A percentile compares a stretch with the other conserved stretches of the same genome.
phyloP scores from a whole-genome alignment of 352 stramenopile genomes.

The Pythium brachiatum region DNA sequence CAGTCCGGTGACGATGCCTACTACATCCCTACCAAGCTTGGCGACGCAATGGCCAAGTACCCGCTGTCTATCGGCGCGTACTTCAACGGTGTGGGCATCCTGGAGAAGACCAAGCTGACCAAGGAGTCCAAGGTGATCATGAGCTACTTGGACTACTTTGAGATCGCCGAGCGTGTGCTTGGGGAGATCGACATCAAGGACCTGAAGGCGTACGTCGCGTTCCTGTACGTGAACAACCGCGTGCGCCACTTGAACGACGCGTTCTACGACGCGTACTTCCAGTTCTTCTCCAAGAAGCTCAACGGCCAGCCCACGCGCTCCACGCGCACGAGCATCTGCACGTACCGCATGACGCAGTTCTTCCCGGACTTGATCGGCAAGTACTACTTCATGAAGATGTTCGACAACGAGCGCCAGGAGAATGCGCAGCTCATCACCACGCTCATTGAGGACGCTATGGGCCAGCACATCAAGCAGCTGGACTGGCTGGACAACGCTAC shows the following conservation, averaged over 20 bases:
- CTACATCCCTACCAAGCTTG: constrained; percentile 79
- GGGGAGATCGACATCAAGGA: constrained; percentile 33
- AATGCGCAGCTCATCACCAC: constrained; percentile 78
- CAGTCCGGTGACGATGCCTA: constrained; percentile 65
- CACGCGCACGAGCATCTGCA: constrained; percentile 63
- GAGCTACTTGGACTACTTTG: constrained; percentile 48
- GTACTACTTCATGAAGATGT: constrained; percentile 81
- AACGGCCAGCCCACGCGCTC: constrained; percentile 61
- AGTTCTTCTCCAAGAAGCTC: constrained; percentile 84
- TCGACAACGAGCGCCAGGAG: constrained; percentile 69
- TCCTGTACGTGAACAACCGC: constrained; percentile 44
- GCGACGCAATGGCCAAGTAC: constrained; percentile 44
- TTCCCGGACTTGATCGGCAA: constrained; percentile 59
- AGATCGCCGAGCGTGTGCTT: constrained; percentile 41
- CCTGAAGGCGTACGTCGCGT: constrained; percentile 59
- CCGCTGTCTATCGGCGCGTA: constrained; percentile 55
- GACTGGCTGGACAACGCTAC: constrained; percentile 89
- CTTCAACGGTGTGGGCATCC: constrained; percentile 38
- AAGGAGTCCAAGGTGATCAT: constrained; percentile 47
- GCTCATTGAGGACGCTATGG: constrained; percentile 75
- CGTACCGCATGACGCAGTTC: constrained; percentile 28
- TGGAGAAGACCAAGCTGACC: constrained; percentile 36
- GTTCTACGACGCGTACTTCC: constrained; percentile 85
- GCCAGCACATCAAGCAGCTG: constrained; percentile 76
- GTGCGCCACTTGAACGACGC: constrained; percentile 39